These are phyloP conservation scores for Naumovozyma baii DNA, from an alignment of 805 yeast genomes.

Conservation along the genomic window DNA sequence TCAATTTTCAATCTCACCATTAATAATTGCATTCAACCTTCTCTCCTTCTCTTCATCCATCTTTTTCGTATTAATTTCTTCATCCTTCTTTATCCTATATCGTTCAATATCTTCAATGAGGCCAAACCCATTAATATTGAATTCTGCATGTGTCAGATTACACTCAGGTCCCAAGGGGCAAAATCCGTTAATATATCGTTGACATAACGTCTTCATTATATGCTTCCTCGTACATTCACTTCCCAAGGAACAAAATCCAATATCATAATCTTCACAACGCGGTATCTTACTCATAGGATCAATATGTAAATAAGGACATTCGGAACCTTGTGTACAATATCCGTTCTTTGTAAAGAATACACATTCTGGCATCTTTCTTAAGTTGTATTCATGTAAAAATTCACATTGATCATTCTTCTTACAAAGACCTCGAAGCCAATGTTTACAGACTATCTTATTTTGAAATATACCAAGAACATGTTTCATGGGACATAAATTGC, in stretches of 20 bases:
- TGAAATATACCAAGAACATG: constrained; percentile 61
- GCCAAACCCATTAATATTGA: constrained; percentile 19
- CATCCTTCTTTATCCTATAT: constrained; percentile 24
- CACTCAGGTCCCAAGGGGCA: constrained; percentile 78
- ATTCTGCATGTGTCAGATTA: constrained; percentile 74
- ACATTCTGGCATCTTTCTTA: constrained; percentile 95
- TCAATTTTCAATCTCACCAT: constrained; percentile 18
- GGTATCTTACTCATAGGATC: constrained; percentile 87
- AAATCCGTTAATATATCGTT: constrained; percentile 75
- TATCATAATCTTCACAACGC: constrained; percentile 69
- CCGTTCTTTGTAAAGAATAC: constrained; percentile 72
- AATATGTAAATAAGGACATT: constrained; percentile 84
- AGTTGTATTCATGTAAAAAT: constrained; percentile 86
- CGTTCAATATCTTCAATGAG: constrained; percentile 32
- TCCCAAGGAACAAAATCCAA: constrained; percentile 89
- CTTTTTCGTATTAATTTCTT: constrained; percentile 28
- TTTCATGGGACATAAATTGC: constrained; percentile 76
- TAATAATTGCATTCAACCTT: constrained; percentile 29
- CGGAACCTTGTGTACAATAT: constrained; percentile 85
- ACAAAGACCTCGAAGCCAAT: constrained; percentile 95
- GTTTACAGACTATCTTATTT: constrained; percentile 88
- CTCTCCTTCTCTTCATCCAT: constrained; percentile 29
- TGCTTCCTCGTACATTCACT: constrained; percentile 80
- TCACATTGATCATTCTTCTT: constrained; percentile 96
- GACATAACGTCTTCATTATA: constrained; percentile 66